Base-by-base conservation (phyloP, 306 rosid genomes). In the Fragaria iinumae region DNA sequence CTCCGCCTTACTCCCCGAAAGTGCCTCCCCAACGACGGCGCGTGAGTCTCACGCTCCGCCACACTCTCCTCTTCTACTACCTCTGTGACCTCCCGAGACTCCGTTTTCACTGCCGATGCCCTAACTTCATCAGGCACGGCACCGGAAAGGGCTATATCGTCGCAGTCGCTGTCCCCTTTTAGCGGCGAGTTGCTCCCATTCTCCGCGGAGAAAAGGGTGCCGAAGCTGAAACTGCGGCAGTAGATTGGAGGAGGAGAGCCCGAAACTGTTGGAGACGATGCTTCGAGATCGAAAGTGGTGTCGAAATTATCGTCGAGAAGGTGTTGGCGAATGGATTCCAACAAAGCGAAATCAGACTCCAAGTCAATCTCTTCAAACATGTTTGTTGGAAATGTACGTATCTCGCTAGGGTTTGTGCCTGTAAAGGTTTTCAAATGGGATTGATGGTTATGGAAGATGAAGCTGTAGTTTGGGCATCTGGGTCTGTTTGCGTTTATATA, bases 1-100 rank as follows among this genome's bases (percentile, higher is more conserved):
- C 92, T 83, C 11, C 90, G 82, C 78, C 95, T 84, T 73, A 88
- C 95, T 2, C 96, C 92, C 56, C 86, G 62, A 43, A 69, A 90
- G 34, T 60, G 88, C 66, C 43, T 62, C 75, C 76, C 75, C 1
- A 5, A 2, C 0, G 34, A 29, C 36, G 80, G 76, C 67, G 67
- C 43, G 12, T 49, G 49, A 18, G 12, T 4, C 6, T 5, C 67
- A 74, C 41, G 53, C 9, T n/a, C 74, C 50, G 12, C 43, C 41
- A 2, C 55, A 3, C 44, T 6, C 38, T 13, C 32, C 14, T 25
- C 27, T 0, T 18, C 66, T 60, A 20, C 12, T 8, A 65, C 45
- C 6, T 64, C 49, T 1, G 13, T 12, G 55, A 55, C 67, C 11
- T 55, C 59, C 29, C 2, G 21, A 18, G 50, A 25, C 62, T 21